These are phyloP conservation scores for Hemileccinum rubropunctum DNA, from an alignment of 768 basidiomycete species.

Conservation along the genomic window DNA sequence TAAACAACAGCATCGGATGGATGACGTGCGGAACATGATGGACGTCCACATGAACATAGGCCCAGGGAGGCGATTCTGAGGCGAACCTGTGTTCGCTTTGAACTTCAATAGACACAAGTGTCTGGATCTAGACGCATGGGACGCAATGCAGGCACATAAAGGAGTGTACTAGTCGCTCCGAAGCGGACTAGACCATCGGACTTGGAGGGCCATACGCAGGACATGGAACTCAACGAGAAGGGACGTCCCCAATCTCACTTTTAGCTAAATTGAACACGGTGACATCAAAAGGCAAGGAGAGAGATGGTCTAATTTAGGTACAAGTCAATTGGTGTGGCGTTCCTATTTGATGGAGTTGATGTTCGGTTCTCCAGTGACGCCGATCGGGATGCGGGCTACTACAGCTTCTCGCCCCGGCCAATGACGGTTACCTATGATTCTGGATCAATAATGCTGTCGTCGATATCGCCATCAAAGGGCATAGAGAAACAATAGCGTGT, in stretches of 20 bases:
- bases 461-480: conserved; percentile 9
- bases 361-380: neutral
- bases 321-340: conserved; percentile 11
- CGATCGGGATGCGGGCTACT: conserved; percentile 2
- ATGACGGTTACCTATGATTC: conserved; percentile 51
- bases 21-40: no score
- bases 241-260: neutral
- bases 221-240: no score
- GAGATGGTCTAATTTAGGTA: neutral
- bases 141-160: no score
- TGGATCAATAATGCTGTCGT: conserved; percentile 2
- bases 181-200: no score
- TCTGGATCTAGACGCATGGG: no score
- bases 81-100: no score
- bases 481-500: neutral
- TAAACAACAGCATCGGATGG: no score
- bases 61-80: no score
- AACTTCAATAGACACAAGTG: no score
- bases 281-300: neutral
- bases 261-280: conserved; percentile 12
- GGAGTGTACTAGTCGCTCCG: no score
- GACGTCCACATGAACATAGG: no score
- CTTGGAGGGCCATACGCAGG: no score
- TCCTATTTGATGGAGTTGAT: neutral
- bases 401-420: conserved; percentile 50